Percentiles rank a stretch among this genome's conserved stretches.
Evolutionary conservation across 306 rosid genomes (phyloP).

Genomic region (Arachis stenosperma): DNA sequence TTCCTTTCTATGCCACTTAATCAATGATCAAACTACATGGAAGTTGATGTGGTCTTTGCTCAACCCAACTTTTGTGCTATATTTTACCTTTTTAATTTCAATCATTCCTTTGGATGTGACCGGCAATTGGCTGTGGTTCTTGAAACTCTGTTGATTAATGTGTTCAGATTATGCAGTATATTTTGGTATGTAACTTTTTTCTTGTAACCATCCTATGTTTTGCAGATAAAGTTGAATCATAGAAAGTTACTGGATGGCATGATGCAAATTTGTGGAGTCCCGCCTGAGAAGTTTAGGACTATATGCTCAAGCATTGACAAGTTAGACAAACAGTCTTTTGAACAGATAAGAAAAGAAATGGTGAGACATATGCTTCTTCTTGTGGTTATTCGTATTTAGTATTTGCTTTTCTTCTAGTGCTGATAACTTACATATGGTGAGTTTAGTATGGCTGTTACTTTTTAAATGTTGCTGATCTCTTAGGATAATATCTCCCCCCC

Average conservation of each 20-base stretch:
- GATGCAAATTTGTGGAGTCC: constrained; percentile 96
- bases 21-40: constrained; percentile 2
- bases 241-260: constrained; percentile 88
- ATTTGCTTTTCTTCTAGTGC: background rate
- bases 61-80: background rate
- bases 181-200: constrained; percentile 10
- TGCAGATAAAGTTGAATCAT: constrained; percentile 88
- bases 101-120: constrained; percentile 17
- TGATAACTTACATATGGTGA: background rate
- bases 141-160: constrained; percentile 2
- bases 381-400: constrained; percentile 28
- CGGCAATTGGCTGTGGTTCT: constrained; percentile 15
- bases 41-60: constrained; percentile 10
- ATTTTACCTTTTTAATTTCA: background rate
- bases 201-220: constrained; percentile 16
- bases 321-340: constrained; percentile 86
- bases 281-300: constrained; percentile 87
- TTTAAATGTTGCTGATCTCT: too few relatives aligned
- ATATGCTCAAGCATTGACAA: constrained; percentile 96
- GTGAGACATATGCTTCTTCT: constrained; percentile 49
- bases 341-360: constrained; percentile 87
- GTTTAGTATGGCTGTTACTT: background rate
- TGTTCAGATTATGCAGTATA: background rate
- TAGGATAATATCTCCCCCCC: background rate
- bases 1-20: background rate